Conservation (phyloP, 805 yeast genomes). For the Priceomyces carsonii region DNA sequence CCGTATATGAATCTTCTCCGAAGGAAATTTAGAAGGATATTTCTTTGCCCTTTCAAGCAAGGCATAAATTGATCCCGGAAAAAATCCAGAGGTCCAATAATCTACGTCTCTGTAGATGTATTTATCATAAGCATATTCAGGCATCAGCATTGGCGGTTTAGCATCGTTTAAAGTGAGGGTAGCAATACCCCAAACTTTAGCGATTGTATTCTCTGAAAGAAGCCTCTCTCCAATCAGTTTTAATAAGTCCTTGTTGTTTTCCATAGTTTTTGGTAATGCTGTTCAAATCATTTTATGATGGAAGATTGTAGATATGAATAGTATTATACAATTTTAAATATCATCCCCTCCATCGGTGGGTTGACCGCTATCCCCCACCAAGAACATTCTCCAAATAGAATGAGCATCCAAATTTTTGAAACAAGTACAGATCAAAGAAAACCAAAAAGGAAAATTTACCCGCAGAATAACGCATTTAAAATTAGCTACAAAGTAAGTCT, state of each 20-base stretch:
- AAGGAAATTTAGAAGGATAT: conserved; percentile 11
- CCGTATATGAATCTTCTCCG: conserved; percentile 5
- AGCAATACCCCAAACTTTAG: conserved; percentile 16
- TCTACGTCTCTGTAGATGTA: conserved; percentile 11
- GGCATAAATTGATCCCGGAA: conserved; percentile 13
- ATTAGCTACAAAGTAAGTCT: too few species aligned
- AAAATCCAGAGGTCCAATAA: conserved; percentile 16
- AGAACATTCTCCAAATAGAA: too few species aligned
- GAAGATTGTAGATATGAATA: too few species aligned
- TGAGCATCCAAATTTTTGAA: too few species aligned
- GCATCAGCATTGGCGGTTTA: conserved; percentile 10
- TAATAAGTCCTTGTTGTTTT: background rate
- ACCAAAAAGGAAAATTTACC: too few species aligned
- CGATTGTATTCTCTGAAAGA: conserved; percentile 10
- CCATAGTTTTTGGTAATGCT: background rate
- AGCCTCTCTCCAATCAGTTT: too few species aligned
- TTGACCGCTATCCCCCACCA: too few species aligned
- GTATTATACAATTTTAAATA: too few species aligned
- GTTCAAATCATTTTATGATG: too few species aligned
- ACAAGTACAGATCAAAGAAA: too few species aligned
- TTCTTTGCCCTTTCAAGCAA: conserved; percentile 11
- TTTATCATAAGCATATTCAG: conserved; percentile 12
- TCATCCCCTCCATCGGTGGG: too few species aligned
- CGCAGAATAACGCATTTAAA: too few species aligned
- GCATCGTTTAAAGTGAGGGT: conserved; percentile 4